These are phyloP conservation scores for Flaveria brownii DNA, from an alignment of 129 eudicot genomes.

Conservation along the genomic window DNA sequence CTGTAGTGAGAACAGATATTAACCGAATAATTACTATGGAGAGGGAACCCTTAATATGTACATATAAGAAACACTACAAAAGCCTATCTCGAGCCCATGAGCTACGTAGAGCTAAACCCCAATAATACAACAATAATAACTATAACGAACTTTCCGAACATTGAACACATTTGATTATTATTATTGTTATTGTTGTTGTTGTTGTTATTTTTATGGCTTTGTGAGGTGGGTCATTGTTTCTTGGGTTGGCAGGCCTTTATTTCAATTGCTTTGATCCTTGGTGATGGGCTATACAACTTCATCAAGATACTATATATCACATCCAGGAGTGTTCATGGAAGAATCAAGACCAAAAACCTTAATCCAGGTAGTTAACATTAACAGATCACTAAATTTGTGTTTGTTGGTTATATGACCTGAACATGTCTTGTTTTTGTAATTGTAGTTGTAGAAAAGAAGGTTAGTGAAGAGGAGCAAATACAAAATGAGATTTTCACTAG, in stretches of 20 bases:
- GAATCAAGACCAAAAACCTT: conserved; percentile 43
- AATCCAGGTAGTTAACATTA: conserved; percentile 32
- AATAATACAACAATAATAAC: not conserved
- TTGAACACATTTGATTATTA: conserved; percentile 10
- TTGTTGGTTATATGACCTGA: conserved; percentile 4
- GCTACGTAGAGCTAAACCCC: not conserved
- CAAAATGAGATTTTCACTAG: conserved; percentile 51
- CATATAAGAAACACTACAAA: not conserved
- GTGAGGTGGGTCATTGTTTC: conserved; percentile 15
- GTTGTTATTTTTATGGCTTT: not conserved
- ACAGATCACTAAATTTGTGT: not conserved
- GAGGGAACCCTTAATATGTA: not conserved
- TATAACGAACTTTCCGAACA: not conserved
- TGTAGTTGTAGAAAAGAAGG: conserved; percentile 31
- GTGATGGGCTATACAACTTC: conserved; percentile 84
- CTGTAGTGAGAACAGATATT: too few species aligned
- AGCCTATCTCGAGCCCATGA: not conserved
- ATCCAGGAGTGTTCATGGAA: conserved; percentile 46
- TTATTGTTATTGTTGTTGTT: not conserved
- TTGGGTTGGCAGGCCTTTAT: conserved; percentile 65
- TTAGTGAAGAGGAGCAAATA: conserved; percentile 42
- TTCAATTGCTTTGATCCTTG: conserved; percentile 72
- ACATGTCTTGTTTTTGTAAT: conserved; percentile 17
- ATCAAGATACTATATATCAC: conserved; percentile 58
- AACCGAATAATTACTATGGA: not conserved